Evolutionary conservation across 2,329 filamentous ascomycete genomes (phyloP).

Genomic region (Aspergillus melleus): DNA sequence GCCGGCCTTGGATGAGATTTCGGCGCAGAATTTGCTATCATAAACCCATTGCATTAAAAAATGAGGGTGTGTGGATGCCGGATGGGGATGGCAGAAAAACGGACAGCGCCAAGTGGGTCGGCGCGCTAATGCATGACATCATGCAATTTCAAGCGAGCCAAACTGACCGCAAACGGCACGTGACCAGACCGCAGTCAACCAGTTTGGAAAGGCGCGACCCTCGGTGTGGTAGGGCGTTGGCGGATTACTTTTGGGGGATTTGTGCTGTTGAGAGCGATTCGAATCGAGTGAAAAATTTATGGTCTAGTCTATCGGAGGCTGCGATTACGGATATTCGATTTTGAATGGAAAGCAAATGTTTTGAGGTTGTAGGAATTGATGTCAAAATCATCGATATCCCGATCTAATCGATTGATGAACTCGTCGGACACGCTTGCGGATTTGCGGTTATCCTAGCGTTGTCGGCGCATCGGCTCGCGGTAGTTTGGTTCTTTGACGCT

Average conservation of each 20-base stretch:
- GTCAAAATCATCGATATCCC: background rate
- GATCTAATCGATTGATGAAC: background rate
- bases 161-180: background rate
- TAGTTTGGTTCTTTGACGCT: no score
- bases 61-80: background rate
- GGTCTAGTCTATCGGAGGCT: background rate
- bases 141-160: background rate
- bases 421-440: no score
- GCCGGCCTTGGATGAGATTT: slow-evolving; percentile 14
- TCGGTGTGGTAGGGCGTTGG: background rate
- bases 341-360: background rate
- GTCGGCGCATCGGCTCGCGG: no score
- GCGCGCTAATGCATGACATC: background rate
- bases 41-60: background rate
- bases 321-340: background rate
- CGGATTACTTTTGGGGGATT: background rate
- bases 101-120: background rate
- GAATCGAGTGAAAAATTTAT: background rate
- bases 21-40: background rate
- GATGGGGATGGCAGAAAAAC: background rate
- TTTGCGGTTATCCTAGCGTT: no score
- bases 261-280: background rate
- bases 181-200: background rate
- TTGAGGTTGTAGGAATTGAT: background rate
- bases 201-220: background rate